A percentile compares a stretch with the other conserved stretches of the same genome.
These are phyloP conservation scores for Exsudoporus frostii DNA, from an alignment of 768 basidiomycete genomes.

Conservation along the genomic window DNA sequence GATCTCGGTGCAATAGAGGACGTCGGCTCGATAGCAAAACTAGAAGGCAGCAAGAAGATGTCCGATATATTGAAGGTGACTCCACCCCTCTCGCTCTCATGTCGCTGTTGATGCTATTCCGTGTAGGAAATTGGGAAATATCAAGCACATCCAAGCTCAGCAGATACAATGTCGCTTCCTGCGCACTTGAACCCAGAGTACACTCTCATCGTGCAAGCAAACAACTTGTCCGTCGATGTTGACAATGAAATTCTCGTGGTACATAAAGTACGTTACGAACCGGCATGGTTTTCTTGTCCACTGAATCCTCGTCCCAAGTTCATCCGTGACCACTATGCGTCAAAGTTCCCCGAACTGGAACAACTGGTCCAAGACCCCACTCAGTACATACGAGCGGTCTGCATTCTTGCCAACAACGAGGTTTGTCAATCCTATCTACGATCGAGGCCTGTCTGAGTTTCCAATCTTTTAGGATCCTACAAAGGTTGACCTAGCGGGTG, in stretches of 20 bases:
- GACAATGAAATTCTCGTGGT: constrained; percentile 98
- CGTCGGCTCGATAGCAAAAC: constrained; percentile 82
- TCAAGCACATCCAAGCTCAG: constrained; percentile 71
- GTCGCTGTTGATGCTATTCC: neutral
- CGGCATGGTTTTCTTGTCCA: constrained; percentile 1
- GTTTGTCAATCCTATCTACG: constrained; percentile 34
- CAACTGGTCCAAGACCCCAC: constrained; percentile 89
- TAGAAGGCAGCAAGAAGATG: constrained; percentile 87
- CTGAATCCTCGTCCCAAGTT: constrained; percentile 50
- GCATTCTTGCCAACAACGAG: constrained; percentile 81
- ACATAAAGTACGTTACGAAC: constrained; percentile 65
- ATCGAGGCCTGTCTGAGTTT: neutral
- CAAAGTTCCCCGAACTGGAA: constrained; percentile 95
- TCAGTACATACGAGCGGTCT: constrained; percentile 90
- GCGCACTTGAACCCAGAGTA: constrained; percentile 94
- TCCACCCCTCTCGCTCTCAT: neutral
- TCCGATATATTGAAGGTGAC: constrained; percentile 77
- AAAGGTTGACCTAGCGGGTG: constrained; percentile 74
- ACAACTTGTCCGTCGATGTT: constrained; percentile 96
- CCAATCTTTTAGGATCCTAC: constrained; percentile 64
- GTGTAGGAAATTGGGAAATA: constrained; percentile 87
- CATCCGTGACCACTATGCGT: constrained; percentile 94
- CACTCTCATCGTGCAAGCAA: constrained; percentile 92
- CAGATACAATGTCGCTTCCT: constrained; percentile 73
- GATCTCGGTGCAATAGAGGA: constrained; percentile 83